Evolutionary conservation across 148 eudicot genomes (phyloP).

Genomic region (Camellia japonica): DNA sequence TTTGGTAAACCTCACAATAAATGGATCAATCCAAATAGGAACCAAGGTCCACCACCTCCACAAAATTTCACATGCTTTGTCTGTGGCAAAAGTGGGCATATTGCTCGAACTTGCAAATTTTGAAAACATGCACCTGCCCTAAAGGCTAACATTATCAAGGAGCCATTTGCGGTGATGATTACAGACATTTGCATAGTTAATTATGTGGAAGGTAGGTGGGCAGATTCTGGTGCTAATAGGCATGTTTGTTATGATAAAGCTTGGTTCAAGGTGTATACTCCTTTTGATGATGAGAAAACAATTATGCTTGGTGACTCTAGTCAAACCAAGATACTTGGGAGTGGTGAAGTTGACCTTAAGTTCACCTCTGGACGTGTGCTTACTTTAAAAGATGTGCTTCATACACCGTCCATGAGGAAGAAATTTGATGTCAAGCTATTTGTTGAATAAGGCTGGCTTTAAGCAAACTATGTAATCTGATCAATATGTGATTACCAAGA

Average conservation of each 20-base stretch:
- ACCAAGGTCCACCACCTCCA: not conserved
- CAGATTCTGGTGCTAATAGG: constrained; percentile 4
- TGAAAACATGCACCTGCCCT: not conserved
- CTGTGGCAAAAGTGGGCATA: not conserved
- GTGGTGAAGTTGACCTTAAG: constrained; percentile 10
- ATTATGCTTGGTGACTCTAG: constrained; percentile 3
- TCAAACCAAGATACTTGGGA: not conserved
- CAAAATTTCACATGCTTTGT: not conserved
- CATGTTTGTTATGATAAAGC: constrained; percentile 6
- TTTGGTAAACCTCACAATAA: no score
- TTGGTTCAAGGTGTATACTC: constrained; percentile 3
- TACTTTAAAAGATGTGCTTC: constrained; percentile 6
- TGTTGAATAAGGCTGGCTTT: constrained; percentile 17
- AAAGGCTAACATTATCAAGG: not conserved
- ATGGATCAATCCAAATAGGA: no score
- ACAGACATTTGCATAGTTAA: not conserved
- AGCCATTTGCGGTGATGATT: constrained; percentile 3
- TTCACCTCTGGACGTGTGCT: constrained; percentile 12
- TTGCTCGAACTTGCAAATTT: not conserved
- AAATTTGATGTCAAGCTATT: constrained; percentile 10
- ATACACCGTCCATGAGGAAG: constrained; percentile 2
- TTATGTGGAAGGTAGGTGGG: not conserved
- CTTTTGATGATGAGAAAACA: not conserved
- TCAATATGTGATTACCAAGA: constrained; percentile 11
- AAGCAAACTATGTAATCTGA: constrained; percentile 11